Percentiles rank a stretch among this genome's conserved stretches.
phyloP scores from a whole-genome alignment of 805 yeast species.

The Metschnikowia sp. region DNA sequence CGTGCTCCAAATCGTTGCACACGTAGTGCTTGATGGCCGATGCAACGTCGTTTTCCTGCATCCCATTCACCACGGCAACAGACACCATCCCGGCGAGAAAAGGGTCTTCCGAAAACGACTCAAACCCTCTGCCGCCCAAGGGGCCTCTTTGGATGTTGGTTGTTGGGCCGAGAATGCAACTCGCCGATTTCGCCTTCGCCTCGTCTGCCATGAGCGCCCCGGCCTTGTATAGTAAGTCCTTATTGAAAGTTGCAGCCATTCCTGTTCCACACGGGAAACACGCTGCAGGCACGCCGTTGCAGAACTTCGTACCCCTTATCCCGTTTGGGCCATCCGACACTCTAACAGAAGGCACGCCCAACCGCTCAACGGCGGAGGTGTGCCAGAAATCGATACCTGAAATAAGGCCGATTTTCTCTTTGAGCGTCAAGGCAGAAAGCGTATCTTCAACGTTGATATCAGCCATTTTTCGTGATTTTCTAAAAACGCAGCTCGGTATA shows the following conservation, averaged over 20 bases:
- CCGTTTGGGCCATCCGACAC: constrained; percentile 37
- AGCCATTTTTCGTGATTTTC: constrained; percentile 6
- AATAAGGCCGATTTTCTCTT: constrained; percentile 28
- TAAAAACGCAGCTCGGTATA: no score
- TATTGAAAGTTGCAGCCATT: constrained; percentile 30
- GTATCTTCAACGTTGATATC: constrained; percentile 23
- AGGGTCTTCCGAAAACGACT: constrained; percentile 33
- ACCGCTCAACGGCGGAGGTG: constrained; percentile 37
- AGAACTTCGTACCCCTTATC: constrained; percentile 29
- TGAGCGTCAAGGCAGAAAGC: constrained; percentile 23
- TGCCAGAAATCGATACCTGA: constrained; percentile 52
- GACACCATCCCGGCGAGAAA: constrained; percentile 28
- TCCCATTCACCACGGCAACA: constrained; percentile 26
- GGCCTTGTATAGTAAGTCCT: constrained; percentile 23
- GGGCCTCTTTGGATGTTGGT: constrained; percentile 34
- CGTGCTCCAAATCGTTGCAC: constrained; percentile 32
- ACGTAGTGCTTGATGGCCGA: constrained; percentile 34
- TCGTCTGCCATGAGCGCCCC: constrained; percentile 33
- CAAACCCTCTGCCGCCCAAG: constrained; percentile 34
- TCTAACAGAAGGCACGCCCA: constrained; percentile 46
- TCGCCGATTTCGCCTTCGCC: constrained; percentile 30
- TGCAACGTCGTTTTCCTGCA: constrained; percentile 27
- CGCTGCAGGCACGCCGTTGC: constrained; percentile 28
- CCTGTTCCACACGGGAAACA: constrained; percentile 37
- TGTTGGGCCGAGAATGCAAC: constrained; percentile 31